phyloP scores from a whole-genome alignment of 2,329 filamentous ascomycete species.

The Metarhizium robertsii region DNA sequence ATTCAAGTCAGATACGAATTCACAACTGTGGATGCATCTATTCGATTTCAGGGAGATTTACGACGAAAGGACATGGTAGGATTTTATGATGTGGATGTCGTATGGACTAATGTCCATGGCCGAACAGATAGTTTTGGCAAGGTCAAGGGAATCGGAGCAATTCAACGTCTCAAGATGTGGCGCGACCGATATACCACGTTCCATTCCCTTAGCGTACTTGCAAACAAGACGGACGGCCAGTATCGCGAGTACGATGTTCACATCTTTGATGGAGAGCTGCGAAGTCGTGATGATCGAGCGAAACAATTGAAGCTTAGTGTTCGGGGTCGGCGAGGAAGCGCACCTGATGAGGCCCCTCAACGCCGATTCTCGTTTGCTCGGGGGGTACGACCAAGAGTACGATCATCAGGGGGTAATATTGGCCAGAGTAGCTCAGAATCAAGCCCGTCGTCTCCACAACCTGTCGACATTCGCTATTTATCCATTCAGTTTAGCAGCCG shows the following conservation, averaged over 20 bases:
- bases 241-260: constrained; percentile 40
- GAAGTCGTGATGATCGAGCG: constrained; percentile 35
- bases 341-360: constrained; percentile 25
- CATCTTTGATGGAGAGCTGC: constrained; percentile 36
- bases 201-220: constrained; percentile 38
- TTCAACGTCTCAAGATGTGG: constrained; percentile 44
- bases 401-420: constrained; percentile 18
- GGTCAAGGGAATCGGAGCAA: constrained; percentile 39
- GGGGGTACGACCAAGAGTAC: constrained; percentile 29
- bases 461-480: constrained; percentile 36
- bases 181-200: constrained; percentile 36
- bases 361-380: constrained; percentile 34
- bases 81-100: constrained; percentile 43
- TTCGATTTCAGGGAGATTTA: constrained; percentile 40
- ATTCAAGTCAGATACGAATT: constrained; percentile 42
- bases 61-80: constrained; percentile 37
- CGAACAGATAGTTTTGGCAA: constrained; percentile 41
- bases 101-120: constrained; percentile 40
- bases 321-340: constrained; percentile 30
- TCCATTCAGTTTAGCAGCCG: constrained; percentile 39
- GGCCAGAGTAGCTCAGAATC: constrained; percentile 12
- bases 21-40: constrained; percentile 35
- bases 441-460: constrained; percentile 12
- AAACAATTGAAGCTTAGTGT: constrained; percentile 35
- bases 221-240: constrained; percentile 34